phyloP scores from a whole-genome alignment of 2,329 filamentous ascomycete genomes.

The Botrytis sinoallii region DNA sequence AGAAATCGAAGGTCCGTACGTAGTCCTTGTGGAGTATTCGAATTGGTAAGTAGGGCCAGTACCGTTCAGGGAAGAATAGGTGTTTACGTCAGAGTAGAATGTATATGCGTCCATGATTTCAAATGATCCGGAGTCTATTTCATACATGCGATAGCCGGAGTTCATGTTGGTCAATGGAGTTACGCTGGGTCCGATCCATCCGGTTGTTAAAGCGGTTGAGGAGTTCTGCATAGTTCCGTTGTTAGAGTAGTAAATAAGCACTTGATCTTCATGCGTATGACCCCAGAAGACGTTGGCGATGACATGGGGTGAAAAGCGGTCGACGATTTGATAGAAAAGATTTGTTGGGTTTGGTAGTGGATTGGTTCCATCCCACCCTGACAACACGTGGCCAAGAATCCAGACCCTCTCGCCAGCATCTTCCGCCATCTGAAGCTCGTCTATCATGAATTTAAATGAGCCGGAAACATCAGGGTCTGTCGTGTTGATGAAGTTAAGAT shows the following conservation, averaged over 20 bases:
- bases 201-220: constrained; percentile 45
- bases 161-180: constrained; percentile 55
- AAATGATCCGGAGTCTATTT: constrained; percentile 53
- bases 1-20: constrained; percentile 44
- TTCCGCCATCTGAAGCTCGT: constrained; percentile 52
- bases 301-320: constrained; percentile 53
- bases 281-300: constrained; percentile 55
- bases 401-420: constrained; percentile 51
- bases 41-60: constrained; percentile 48
- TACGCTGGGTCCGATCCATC: constrained; percentile 51
- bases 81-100: constrained; percentile 50
- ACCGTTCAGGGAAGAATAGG: constrained; percentile 41
- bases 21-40: constrained; percentile 51
- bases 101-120: constrained; percentile 54
- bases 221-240: constrained; percentile 45
- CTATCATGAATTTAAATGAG: constrained; percentile 48
- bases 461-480: constrained; percentile 50
- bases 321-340: constrained; percentile 53
- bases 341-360: constrained; percentile 52
- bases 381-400: constrained; percentile 53
- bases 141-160: constrained; percentile 51
- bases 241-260: constrained; percentile 53
- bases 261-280: constrained; percentile 53
- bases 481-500: constrained; percentile 51
- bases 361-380: constrained; percentile 55